Conservation (phyloP, 2,329 filamentous ascomycete species). For the Amylocarpus encephaloides region DNA sequence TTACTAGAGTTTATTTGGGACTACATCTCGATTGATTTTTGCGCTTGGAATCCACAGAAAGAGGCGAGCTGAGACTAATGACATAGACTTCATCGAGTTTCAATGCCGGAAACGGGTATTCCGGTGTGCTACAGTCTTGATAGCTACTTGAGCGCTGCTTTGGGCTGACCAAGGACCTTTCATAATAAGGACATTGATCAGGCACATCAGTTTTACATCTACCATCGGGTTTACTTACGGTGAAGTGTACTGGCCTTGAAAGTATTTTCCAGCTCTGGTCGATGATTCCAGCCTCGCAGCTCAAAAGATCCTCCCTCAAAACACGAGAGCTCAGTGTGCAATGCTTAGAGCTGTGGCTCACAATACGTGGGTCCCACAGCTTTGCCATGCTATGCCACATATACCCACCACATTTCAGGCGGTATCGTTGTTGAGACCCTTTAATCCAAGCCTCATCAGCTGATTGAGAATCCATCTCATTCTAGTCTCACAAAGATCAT, state of each 20-base stretch:
- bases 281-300: too few relatives aligned
- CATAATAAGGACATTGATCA: slow-evolving; percentile 60
- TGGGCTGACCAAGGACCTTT: slow-evolving; percentile 54
- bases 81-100: slow-evolving; percentile 34
- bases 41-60: slow-evolving; percentile 31
- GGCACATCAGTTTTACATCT: too few relatives aligned
- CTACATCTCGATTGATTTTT: slow-evolving; percentile 27
- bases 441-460: background rate
- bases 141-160: slow-evolving; percentile 56
- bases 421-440: background rate
- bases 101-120: slow-evolving; percentile 52
- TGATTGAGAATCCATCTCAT: background rate
- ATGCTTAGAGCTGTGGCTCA: too few relatives aligned
- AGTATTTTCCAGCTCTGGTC: too few relatives aligned
- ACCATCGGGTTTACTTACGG: too few relatives aligned
- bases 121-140: slow-evolving; percentile 61
- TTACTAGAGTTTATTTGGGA: too few relatives aligned
- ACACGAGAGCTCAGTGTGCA: too few relatives aligned
- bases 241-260: too few relatives aligned
- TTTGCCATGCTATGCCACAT: background rate
- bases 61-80: slow-evolving; percentile 13
- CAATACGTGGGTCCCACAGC: background rate
- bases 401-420: background rate
- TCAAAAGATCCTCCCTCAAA: too few relatives aligned
- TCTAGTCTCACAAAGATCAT: background rate